These are phyloP conservation scores for Trichoderma guizhouense DNA, from an alignment of 2,329 filamentous ascomycete genomes.

Conservation along the genomic window DNA sequence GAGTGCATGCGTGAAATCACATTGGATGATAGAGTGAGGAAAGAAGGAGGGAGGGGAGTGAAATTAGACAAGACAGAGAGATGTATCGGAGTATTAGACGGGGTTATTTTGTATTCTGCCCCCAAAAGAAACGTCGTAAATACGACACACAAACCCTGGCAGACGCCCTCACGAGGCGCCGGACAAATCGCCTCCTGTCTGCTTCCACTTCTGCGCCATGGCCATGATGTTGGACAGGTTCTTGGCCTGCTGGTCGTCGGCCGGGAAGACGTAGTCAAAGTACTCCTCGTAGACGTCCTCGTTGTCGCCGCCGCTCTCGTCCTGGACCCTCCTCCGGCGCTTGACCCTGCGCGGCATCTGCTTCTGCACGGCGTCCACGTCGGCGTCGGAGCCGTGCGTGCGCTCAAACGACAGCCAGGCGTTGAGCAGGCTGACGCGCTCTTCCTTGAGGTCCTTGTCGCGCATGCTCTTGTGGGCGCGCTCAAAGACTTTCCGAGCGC, in stretches of 20 bases:
- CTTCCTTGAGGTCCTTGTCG: conserved; percentile 85
- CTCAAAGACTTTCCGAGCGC: conserved; percentile 80
- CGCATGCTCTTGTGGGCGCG: conserved; percentile 84
- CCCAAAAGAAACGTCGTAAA: no score
- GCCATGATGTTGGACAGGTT: conserved; percentile 81
- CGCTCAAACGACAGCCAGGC: conserved; percentile 92
- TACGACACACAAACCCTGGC: no score
- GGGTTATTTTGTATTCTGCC: neutral
- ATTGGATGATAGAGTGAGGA: neutral
- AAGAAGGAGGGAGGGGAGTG: neutral
- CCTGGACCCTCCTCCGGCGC: conserved; percentile 86
- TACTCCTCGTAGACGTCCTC: conserved; percentile 77
- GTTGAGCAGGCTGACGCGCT: conserved; percentile 86
- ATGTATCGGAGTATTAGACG: neutral
- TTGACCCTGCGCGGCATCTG: conserved; percentile 94
- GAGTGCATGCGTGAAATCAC: neutral
- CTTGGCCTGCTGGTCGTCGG: conserved; percentile 82
- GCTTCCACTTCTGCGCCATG: conserved; percentile 86
- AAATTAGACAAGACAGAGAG: neutral
- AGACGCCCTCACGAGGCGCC: conserved; percentile 23
- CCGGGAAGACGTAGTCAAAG: conserved; percentile 94
- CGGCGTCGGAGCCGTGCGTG: conserved; percentile 71
- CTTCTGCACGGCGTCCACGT: conserved; percentile 79
- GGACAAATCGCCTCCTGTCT: conserved; percentile 39
- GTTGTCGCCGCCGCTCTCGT: conserved; percentile 36